Percentiles rank a stretch among this genome's conserved stretches.
Evolutionary conservation across 768 basidiomycete species (phyloP).

Genomic region (Clavaria fumosa): DNA sequence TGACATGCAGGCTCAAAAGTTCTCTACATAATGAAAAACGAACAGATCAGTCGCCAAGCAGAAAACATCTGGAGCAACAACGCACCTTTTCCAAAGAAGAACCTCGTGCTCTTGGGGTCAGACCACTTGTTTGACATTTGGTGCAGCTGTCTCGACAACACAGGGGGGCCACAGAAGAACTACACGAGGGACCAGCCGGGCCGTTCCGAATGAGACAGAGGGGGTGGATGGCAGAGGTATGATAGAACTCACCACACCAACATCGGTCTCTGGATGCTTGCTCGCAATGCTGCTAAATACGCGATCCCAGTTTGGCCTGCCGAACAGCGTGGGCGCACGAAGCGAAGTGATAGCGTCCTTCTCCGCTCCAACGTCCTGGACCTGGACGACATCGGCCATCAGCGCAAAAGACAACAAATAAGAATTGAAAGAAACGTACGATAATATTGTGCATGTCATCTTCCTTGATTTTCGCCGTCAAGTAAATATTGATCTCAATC

Average conservation of each 20-base stretch:
- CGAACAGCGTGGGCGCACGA: slow-evolving; percentile 85
- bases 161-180: slow-evolving; percentile 82
- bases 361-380: slow-evolving; percentile 86
- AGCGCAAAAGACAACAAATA: not conserved
- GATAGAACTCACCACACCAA: slow-evolving; percentile 74
- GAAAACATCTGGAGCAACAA: no score
- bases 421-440: slow-evolving; percentile 24
- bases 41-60: no score
- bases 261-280: slow-evolving; percentile 79
- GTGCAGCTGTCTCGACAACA: slow-evolving; percentile 57
- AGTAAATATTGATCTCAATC: slow-evolving; percentile 90
- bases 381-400: slow-evolving; percentile 19
- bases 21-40: no score
- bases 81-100: slow-evolving; percentile 84
- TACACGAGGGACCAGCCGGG: slow-evolving; percentile 10
- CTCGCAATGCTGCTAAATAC: slow-evolving; percentile 59
- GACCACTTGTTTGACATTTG: slow-evolving; percentile 78
- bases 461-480: slow-evolving; percentile 81
- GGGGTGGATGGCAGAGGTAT: no score
- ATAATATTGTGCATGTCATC: slow-evolving; percentile 92
- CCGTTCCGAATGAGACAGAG: not conserved
- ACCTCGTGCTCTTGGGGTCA: slow-evolving; percentile 56
- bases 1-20: no score
- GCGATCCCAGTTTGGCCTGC: slow-evolving; percentile 75
- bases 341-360: slow-evolving; percentile 83